Evolutionary conservation across 2,329 filamentous ascomycete genomes (phyloP).

Genomic region (Bertia moriformis): DNA sequence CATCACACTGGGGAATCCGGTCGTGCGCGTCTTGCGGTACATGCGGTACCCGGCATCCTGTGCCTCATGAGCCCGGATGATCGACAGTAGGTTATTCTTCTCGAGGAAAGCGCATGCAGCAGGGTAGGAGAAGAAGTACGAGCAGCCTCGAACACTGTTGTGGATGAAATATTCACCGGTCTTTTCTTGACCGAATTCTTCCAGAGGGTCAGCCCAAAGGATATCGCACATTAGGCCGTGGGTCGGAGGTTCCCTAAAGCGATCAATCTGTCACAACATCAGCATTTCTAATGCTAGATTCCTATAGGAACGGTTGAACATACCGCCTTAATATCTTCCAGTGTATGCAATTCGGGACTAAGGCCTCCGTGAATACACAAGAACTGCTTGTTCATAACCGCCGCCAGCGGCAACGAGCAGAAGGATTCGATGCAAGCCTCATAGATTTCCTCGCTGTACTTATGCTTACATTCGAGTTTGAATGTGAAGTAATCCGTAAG

Average conservation of each 20-base stretch:
- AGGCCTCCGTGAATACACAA: conserved; percentile 94
- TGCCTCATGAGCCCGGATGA: conserved; percentile 94
- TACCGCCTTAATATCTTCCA: conserved; percentile 84
- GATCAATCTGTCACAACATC: conserved; percentile 57
- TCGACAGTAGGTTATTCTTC: conserved; percentile 94
- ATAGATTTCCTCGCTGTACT: conserved; percentile 91
- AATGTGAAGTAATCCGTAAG: conserved; percentile 99
- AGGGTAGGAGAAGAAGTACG: conserved; percentile 98
- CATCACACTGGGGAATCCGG: conserved; percentile 98
- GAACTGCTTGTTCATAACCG: conserved; percentile 99
- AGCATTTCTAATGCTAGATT: conserved; percentile 3
- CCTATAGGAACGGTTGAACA: conserved; percentile 15
- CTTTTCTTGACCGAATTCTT: conserved; percentile 98
- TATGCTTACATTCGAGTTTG: conserved; percentile 99
- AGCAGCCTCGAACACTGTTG: conserved; percentile 96
- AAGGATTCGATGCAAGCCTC: conserved; percentile 98
- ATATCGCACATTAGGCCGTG: conserved; percentile 99
- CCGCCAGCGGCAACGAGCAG: conserved; percentile 81
- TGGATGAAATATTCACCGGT: conserved; percentile 94
- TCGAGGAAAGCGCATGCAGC: conserved; percentile 94
- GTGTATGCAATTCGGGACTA: conserved; percentile 86
- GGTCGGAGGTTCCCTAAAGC: conserved; percentile 92
- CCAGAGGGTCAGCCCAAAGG: conserved; percentile 92
- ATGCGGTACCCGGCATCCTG: conserved; percentile 98
- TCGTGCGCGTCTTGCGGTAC: conserved; percentile 97